phyloP scores from a whole-genome alignment of 2,329 filamentous ascomycete genomes.

The Apiospora koreana region DNA sequence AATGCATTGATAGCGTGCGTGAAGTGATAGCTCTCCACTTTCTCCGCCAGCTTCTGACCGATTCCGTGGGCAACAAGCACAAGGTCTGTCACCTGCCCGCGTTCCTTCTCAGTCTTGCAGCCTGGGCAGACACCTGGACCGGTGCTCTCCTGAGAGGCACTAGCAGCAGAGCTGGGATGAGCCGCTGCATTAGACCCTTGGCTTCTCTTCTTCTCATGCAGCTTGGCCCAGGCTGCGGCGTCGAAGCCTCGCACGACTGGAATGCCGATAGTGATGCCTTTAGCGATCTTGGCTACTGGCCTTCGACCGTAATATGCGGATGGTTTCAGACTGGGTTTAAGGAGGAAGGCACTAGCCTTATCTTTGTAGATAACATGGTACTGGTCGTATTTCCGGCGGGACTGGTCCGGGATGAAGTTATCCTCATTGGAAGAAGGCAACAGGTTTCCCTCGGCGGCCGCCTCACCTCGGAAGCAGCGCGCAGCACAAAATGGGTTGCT shows the following conservation, averaged over 20 bases:
- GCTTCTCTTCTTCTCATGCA: constrained; percentile 55
- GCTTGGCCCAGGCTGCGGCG: constrained; percentile 70
- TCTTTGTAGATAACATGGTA: constrained; percentile 89
- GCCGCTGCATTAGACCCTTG: constrained; percentile 21
- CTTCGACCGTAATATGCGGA: constrained; percentile 82
- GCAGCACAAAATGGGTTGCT: constrained; percentile 61
- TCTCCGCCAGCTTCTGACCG: constrained; percentile 91
- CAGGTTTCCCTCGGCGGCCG: constrained; percentile 52
- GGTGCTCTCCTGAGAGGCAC: constrained; percentile 25
- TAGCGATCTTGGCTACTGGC: constrained; percentile 82
- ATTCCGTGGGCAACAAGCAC: constrained; percentile 94
- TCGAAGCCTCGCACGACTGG: constrained; percentile 90
- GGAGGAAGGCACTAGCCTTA: constrained; percentile 72
- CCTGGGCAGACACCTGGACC: constrained; percentile 47
- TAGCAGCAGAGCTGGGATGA: constrained; percentile 28
- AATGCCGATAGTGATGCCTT: constrained; percentile 79
- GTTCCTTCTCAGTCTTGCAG: constrained; percentile 64
- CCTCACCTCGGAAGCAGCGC: constrained; percentile 60
- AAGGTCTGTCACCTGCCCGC: constrained; percentile 78
- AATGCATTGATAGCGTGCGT: constrained; percentile 95
- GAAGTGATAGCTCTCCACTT: constrained; percentile 95
- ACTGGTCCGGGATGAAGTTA: constrained; percentile 43
- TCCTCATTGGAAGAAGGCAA: constrained; percentile 33
- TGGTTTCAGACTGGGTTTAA: constrained; percentile 83
- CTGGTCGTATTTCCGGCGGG: constrained; percentile 63